Conservation (phyloP, 768 basidiomycete species). For the Termitomyces sp. region DNA sequence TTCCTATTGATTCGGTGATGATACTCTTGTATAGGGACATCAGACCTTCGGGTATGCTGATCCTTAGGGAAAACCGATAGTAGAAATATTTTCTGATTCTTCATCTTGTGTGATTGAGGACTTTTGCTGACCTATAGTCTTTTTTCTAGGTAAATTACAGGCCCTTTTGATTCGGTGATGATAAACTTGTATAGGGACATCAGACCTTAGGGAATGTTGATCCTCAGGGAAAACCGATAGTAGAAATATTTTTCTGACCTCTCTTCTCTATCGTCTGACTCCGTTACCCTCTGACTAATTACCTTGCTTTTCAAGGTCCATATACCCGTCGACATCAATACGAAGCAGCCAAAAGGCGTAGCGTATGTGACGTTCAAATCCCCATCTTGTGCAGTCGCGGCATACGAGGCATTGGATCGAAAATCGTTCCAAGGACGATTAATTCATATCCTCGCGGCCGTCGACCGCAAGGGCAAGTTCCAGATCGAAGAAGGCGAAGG, state of each 20-base stretch:
- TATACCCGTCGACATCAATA: slow-evolving; percentile 40
- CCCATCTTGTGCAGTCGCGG: slow-evolving; percentile 47
- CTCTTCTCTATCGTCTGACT: neutral
- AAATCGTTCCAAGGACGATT: slow-evolving; percentile 89
- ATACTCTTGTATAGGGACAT: slow-evolving; percentile 57
- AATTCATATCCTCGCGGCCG: slow-evolving; percentile 84
- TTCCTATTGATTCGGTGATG: slow-evolving; percentile 28
- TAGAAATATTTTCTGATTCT: slow-evolving; percentile 15
- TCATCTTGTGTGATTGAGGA: neutral
- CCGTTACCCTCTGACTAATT: neutral
- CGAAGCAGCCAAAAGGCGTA: slow-evolving; percentile 46
- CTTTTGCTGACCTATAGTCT: neutral
- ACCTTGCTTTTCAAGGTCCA: slow-evolving; percentile 34
- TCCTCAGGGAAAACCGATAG: slow-evolving; percentile 49
- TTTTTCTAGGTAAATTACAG: slow-evolving; percentile 33
- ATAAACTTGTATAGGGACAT: slow-evolving; percentile 56
- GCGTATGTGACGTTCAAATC: slow-evolving; percentile 47
- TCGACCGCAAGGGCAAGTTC: slow-evolving; percentile 54
- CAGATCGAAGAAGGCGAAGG: slow-evolving; percentile 40
- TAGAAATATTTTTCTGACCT: slow-evolving; percentile 26
- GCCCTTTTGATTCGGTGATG: slow-evolving; percentile 27
- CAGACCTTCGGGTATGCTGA: slow-evolving; percentile 63
- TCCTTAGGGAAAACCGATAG: slow-evolving; percentile 50
- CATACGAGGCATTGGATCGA: slow-evolving; percentile 77
- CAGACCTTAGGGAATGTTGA: slow-evolving; percentile 63